A percentile compares a stretch with the other conserved stretches of the same genome.
Conservation (phyloP, 192 early-diverging fungal species). For the Gamsiella multidivaricata region DNA sequence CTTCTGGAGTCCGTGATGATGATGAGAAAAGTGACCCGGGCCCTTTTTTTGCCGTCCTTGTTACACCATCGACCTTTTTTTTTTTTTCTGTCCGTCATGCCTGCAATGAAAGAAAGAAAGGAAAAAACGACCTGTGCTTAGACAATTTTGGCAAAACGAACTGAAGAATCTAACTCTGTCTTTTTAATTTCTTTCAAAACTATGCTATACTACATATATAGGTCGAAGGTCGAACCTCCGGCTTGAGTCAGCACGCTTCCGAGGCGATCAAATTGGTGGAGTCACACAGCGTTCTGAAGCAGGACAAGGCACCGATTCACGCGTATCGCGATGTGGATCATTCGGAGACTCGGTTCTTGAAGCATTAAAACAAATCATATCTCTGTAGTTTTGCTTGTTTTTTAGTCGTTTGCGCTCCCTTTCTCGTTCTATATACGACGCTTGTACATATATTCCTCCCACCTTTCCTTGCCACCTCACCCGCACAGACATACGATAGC, state of each 20-base stretch:
- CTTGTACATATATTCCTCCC: slow-evolving; percentile 23
- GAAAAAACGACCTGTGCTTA: too few relatives aligned
- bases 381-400: neutral
- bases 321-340: slow-evolving; percentile 44
- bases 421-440: too few relatives aligned
- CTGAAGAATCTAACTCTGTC: neutral
- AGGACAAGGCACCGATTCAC: slow-evolving; percentile 48
- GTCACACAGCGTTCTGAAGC: slow-evolving; percentile 47
- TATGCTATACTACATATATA: slow-evolving; percentile 2
- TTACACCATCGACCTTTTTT: neutral
- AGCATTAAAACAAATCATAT: slow-evolving; percentile 25
- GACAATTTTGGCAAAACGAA: too few relatives aligned
- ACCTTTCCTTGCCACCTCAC: neutral
- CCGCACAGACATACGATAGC: too few relatives aligned
- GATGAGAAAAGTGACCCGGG: neutral
- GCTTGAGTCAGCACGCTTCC: slow-evolving; percentile 50
- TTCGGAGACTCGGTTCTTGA: slow-evolving; percentile 39
- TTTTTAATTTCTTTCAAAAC: neutral
- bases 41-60: neutral
- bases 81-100: neutral
- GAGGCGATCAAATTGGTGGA: slow-evolving; percentile 50
- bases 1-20: neutral
- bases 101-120: neutral
- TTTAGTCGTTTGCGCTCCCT: too few relatives aligned
- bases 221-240: slow-evolving; percentile 18